These are phyloP conservation scores for Lentinus tigrinus DNA, from an alignment of 768 basidiomycete genomes.

Conservation along the genomic window DNA sequence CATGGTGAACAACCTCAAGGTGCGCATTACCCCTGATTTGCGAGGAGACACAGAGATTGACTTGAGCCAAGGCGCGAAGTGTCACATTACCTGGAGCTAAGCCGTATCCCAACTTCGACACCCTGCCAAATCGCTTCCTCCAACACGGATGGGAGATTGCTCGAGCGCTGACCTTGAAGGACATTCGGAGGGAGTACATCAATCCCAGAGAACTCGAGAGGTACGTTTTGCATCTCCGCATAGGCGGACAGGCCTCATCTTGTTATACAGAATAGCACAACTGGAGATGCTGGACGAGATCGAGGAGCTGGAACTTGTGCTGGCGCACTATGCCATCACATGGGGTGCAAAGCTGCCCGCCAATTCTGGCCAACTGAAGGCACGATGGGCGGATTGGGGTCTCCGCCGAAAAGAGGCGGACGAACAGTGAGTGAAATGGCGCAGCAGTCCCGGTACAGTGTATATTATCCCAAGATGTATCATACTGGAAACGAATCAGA, in stretches of 20 bases:
- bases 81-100: slow-evolving; percentile 72
- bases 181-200: slow-evolving; percentile 59
- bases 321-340: slow-evolving; percentile 85
- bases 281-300: slow-evolving; percentile 92
- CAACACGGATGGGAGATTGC: slow-evolving; percentile 53
- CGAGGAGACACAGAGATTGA: background rate
- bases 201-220: slow-evolving; percentile 51
- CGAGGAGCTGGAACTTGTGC: slow-evolving; percentile 89
- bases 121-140: slow-evolving; percentile 60
- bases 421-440: background rate
- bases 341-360: slow-evolving; percentile 51
- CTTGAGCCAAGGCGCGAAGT: slow-evolving; percentile 55
- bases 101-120: slow-evolving; percentile 56
- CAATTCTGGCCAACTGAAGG: background rate
- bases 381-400: slow-evolving; percentile 21
- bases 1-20: slow-evolving; percentile 87
- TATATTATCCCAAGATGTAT: slow-evolving; percentile 1
- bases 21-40: slow-evolving; percentile 28
- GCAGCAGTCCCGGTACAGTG: background rate
- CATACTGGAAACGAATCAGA: background rate
- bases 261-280: slow-evolving; percentile 56
- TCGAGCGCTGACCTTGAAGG: slow-evolving; percentile 62
- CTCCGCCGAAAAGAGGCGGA: background rate
- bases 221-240: slow-evolving; percentile 34
- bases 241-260: background rate